Evolutionary conservation across 73 alveolate species (phyloP).

Genomic region (Diophrys sp.): DNA sequence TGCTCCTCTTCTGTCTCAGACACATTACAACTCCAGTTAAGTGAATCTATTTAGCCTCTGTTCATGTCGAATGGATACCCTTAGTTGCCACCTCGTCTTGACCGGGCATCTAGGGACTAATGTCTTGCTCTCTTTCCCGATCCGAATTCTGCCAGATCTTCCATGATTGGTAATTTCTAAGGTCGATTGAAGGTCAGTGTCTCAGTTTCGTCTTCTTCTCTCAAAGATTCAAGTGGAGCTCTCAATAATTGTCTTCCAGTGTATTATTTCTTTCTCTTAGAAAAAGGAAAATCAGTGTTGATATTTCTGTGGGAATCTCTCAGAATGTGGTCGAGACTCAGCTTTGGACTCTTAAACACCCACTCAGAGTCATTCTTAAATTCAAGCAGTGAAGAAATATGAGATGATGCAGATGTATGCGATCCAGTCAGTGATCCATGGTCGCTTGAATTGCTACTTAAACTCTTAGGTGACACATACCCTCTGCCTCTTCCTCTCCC

Average conservation of each 20-base stretch:
- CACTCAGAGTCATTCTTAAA: conserved; percentile 12
- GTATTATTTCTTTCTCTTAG: background rate
- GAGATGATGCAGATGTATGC: background rate
- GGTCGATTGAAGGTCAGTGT: background rate
- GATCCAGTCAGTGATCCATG: background rate
- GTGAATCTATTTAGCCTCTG: background rate
- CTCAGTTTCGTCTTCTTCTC: conserved; percentile 5
- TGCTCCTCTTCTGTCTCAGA: conserved; percentile 6
- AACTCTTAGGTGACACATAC: background rate
- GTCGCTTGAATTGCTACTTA: background rate
- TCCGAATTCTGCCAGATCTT: conserved; percentile 11
- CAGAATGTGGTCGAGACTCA: background rate
- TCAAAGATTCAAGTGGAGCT: conserved; percentile 3
- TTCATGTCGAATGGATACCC: too few species aligned
- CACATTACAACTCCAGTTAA: background rate
- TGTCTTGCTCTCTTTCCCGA: background rate
- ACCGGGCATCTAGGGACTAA: background rate
- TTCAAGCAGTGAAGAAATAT: conserved; percentile 2
- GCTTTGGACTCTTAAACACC: conserved; percentile 3
- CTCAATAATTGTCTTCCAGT: background rate
- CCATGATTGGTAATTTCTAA: background rate
- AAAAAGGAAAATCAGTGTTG: conserved; percentile 8
- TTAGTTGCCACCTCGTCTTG: background rate
- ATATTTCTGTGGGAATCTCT: background rate
- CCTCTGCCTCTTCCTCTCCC: background rate